Conservation (phyloP, 2,329 filamentous ascomycete genomes). For the Verticillium nonalfalfae region DNA sequence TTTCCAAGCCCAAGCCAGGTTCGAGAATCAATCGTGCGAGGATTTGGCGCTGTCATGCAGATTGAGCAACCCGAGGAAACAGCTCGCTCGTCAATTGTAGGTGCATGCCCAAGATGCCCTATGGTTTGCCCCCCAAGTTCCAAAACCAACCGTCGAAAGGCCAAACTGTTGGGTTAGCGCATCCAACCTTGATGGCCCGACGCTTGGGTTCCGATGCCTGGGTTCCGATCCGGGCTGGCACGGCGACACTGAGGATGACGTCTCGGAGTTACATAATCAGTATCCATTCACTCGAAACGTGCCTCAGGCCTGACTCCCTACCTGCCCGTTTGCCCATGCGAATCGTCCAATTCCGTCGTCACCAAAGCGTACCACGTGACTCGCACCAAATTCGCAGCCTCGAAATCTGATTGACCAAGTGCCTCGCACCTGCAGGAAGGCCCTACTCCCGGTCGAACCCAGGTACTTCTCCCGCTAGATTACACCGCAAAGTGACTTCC, state of each 20-base stretch:
- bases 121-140: no score
- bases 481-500: slow-evolving; percentile 26
- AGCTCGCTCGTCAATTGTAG: no score
- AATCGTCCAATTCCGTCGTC: not conserved
- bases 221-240: not conserved
- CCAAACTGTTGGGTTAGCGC: no score
- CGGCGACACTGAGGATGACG: not conserved
- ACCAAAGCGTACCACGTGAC: slow-evolving; percentile 6
- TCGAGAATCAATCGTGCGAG: no score
- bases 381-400: slow-evolving; percentile 2
- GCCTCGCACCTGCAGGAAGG: not conserved
- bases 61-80: no score
- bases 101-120: no score
- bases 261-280: not conserved
- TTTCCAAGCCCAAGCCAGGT: no score
- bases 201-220: not conserved
- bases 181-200: not conserved
- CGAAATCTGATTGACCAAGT: slow-evolving; percentile 8
- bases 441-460: not conserved
- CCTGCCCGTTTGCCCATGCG: not conserved
- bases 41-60: no score
- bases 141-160: no score
- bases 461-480: slow-evolving; percentile 18
- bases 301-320: no score
- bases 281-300: not conserved